phyloP scores from a whole-genome alignment of 1,284 basidiomycete species.

The Lentinus polychrous region DNA sequence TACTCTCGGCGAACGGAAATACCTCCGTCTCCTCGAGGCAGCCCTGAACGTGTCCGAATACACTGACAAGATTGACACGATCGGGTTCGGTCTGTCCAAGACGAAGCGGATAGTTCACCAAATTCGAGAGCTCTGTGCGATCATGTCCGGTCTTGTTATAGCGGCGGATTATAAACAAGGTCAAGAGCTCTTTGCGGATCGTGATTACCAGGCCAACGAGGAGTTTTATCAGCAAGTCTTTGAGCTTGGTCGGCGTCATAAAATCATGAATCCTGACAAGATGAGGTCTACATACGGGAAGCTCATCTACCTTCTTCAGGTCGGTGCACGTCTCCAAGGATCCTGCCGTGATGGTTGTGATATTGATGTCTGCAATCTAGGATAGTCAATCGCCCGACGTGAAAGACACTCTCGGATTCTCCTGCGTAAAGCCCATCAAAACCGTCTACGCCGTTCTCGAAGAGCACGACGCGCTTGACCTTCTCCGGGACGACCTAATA shows the following conservation, averaged over 20 bases:
- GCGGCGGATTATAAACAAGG: slow-evolving; percentile 79
- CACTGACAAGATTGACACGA: slow-evolving; percentile 77
- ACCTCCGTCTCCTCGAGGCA: slow-evolving; percentile 71
- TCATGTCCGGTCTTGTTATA: slow-evolving; percentile 71
- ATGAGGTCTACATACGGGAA: slow-evolving; percentile 86
- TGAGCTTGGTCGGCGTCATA: slow-evolving; percentile 75
- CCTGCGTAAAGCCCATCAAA: slow-evolving; percentile 66
- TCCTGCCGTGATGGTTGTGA: neutral
- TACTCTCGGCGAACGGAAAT: slow-evolving; percentile 67
- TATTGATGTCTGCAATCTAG: slow-evolving; percentile 27
- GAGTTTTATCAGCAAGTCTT: slow-evolving; percentile 73
- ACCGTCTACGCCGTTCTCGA: slow-evolving; percentile 65
- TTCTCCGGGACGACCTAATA: slow-evolving; percentile 69
- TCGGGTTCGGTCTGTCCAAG: slow-evolving; percentile 67
- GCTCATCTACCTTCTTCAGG: slow-evolving; percentile 74
- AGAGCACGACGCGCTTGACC: slow-evolving; percentile 49
- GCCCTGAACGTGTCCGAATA: slow-evolving; percentile 77
- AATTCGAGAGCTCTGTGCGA: slow-evolving; percentile 76
- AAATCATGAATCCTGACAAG: slow-evolving; percentile 81
- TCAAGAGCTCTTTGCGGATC: slow-evolving; percentile 73
- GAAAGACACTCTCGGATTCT: slow-evolving; percentile 67
- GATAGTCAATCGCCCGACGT: slow-evolving; percentile 76
- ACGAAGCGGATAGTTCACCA: slow-evolving; percentile 77
- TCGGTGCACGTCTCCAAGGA: slow-evolving; percentile 21
- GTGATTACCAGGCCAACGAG: slow-evolving; percentile 70